Conservation (phyloP, 495 filamentous ascomycete genomes). For the Pyrenopolyporus hunteri region DNA sequence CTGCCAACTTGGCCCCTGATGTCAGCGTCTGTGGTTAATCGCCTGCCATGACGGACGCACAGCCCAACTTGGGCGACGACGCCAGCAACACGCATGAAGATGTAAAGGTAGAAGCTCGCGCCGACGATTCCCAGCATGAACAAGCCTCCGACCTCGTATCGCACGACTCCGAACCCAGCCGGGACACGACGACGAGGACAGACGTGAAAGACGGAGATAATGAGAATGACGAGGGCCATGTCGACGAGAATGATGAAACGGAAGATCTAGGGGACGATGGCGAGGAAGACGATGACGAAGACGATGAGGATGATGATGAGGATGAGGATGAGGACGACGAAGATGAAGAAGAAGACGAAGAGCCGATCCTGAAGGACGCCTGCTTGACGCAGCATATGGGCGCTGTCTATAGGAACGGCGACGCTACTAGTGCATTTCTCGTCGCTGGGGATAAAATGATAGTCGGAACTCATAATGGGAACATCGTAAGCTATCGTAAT, state of each 20-base stretch:
- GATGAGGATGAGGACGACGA: slow-evolving; percentile 69
- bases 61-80: slow-evolving; percentile 49
- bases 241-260: slow-evolving; percentile 41
- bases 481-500: slow-evolving; percentile 71
- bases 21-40: slow-evolving; percentile 13
- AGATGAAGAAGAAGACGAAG: slow-evolving; percentile 91
- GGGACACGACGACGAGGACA: neutral
- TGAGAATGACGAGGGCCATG: slow-evolving; percentile 15
- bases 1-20: slow-evolving; percentile 11
- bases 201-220: slow-evolving; percentile 15
- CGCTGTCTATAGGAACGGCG: slow-evolving; percentile 88
- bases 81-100: slow-evolving; percentile 25
- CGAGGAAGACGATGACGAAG: slow-evolving; percentile 42
- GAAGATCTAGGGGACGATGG: slow-evolving; percentile 27
- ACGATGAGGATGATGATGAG: slow-evolving; percentile 43
- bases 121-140: slow-evolving; percentile 11
- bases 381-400: slow-evolving; percentile 79
- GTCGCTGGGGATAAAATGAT: slow-evolving; percentile 98
- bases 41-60: slow-evolving; percentile 52
- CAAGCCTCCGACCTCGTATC: neutral
- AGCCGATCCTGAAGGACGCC: slow-evolving; percentile 91
- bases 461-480: slow-evolving; percentile 94
- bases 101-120: neutral
- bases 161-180: neutral
- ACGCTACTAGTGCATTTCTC: slow-evolving; percentile 88